phyloP scores from a whole-genome alignment of 306 rosid genomes.

The Rosa lucieae region DNA sequence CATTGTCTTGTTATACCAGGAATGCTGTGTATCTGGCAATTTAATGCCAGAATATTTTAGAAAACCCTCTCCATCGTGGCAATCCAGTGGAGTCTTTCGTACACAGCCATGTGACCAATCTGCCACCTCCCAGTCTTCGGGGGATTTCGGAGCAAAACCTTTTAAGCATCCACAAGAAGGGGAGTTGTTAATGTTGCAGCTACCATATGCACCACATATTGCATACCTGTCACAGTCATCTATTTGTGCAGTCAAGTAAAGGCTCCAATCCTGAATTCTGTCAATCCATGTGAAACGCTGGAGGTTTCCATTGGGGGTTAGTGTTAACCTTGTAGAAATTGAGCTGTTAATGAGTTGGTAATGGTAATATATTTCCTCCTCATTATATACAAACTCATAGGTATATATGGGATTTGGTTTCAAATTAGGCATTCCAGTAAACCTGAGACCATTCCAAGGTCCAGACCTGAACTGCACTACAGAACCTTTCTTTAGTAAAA shows the following conservation, averaged over 20 bases:
- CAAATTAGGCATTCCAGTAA: constrained; percentile 27
- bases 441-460: constrained; percentile 26
- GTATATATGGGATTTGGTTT: constrained; percentile 17
- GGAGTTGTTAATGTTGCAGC: constrained; percentile 23
- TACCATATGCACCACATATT: constrained; percentile 42
- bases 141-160: constrained; percentile 39
- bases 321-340: constrained; percentile 8
- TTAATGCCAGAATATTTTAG: constrained; percentile 18
- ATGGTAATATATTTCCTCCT: constrained; percentile 16
- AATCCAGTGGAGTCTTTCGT: constrained; percentile 27
- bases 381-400: not conserved
- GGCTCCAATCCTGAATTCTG: constrained; percentile 14
- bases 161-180: constrained; percentile 38
- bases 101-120: constrained; percentile 43
- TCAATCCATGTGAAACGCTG: constrained; percentile 24
- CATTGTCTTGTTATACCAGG: constrained; percentile 37
- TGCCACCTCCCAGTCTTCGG: constrained; percentile 18
- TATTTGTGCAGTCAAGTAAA: constrained; percentile 17
- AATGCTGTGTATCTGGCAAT: constrained; percentile 33
- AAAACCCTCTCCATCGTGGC: constrained; percentile 39
- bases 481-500: not conserved
- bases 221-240: constrained; percentile 21
- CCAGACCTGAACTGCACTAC: not conserved
- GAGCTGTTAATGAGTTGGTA: constrained; percentile 5
- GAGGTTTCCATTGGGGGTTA: constrained; percentile 2